Base-by-base conservation (phyloP, 1,284 basidiomycete species). In the Cutaneotrichosporon sp. region DNA sequence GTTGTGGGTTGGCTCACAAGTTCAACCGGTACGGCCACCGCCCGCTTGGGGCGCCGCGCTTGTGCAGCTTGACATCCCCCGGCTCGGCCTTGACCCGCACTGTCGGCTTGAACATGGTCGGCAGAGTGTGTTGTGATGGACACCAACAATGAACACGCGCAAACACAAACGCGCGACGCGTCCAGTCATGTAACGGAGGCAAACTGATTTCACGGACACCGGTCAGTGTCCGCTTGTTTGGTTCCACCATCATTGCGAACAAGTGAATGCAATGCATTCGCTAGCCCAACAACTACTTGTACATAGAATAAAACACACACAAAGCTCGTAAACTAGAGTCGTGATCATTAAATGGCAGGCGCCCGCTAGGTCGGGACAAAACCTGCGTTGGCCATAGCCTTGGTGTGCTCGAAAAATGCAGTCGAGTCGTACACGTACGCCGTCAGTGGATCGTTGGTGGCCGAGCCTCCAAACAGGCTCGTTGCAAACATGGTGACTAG, bases 11-110 rank as follows among this genome's bases (percentile, higher is more conserved):
- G 37, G 77, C 85, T 63, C 65, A 89, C 88, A 93, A 88, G 77
- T 86, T 90, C n/a, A 93, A 78, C 20, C 85, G 77, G 69, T 82
- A 78, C 2, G 84, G 85, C 65, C 86, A 89, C 55, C 67, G 51
- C 3, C 50, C 49, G n/a, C 34, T 20, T 4, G 20, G 39, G 1
- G 62, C 54, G 17, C 48, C 49, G 13, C 66, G 59, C 52, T 65
- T 64, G 52, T 69, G 68, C 41, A 73, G 44, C 57, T 73, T 72
- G 55, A 72, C 71, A 30, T 69, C 68, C 15, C 55, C 21, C 45
- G 49, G 43, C 50, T 45, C 33, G 30, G 63, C 65, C 26, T 39
- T 42, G 26, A 26, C 23, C 12, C 37, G 46, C 13, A 45, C 43
- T 10, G 62, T 61, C 5, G 70, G 67, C 54, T 65, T 68, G 67